phyloP scores from a whole-genome alignment of 2,329 filamentous ascomycete species.

The Fusarium udum region DNA sequence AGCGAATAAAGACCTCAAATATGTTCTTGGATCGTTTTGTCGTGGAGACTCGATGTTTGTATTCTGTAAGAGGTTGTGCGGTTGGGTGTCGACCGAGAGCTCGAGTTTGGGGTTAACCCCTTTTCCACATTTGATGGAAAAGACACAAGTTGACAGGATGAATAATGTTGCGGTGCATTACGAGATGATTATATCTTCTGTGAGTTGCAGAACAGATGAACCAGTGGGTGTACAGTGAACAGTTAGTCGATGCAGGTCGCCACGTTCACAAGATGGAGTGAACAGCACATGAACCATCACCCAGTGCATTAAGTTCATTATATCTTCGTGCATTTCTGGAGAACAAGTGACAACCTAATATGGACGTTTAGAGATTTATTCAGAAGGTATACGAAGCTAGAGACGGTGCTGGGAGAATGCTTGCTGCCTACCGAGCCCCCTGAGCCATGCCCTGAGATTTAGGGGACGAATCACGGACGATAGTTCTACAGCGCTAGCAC shows the following conservation, averaged over 20 bases:
- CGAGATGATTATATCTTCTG: background rate
- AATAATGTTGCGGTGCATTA: too few species aligned
- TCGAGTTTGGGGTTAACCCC: background rate
- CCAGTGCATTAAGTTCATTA: background rate
- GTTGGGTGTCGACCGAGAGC: background rate
- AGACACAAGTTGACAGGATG: background rate
- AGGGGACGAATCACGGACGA: background rate
- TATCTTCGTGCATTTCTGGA: background rate
- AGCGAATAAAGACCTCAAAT: background rate
- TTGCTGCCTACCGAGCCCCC: constrained; percentile 3
- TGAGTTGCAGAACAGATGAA: background rate
- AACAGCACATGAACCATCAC: background rate
- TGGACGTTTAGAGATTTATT: background rate
- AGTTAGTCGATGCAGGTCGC: background rate
- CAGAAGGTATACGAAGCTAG: background rate
- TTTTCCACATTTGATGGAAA: background rate
- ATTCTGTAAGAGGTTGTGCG: background rate
- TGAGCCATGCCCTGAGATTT: background rate
- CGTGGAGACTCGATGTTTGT: background rate
- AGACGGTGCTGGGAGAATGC: background rate
- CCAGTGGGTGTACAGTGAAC: background rate
- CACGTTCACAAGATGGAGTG: background rate
- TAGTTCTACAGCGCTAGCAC: background rate
- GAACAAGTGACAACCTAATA: background rate
- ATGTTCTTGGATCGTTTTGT: background rate